Conservation (phyloP, 1,284 basidiomycete species). For the Naganishia sp. region DNA sequence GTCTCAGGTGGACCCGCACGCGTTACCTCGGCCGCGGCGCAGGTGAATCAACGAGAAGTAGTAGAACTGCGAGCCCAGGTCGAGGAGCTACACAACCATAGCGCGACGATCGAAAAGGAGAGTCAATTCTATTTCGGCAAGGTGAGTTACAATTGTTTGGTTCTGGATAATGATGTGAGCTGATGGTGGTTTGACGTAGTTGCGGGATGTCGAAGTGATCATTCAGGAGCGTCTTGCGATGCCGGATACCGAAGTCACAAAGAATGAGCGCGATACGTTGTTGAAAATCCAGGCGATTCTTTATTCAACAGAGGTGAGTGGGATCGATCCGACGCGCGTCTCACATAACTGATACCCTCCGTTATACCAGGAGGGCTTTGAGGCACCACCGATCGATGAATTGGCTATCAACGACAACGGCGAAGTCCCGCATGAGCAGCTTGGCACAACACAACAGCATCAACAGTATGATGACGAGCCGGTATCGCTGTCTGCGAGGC, state of each 20-base stretch:
- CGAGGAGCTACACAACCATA: conserved; percentile 75
- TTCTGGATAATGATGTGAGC: background rate
- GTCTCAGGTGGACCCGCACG: conserved; percentile 34
- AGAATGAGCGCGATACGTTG: conserved; percentile 69
- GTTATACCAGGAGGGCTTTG: conserved; percentile 63
- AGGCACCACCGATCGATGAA: conserved; percentile 61
- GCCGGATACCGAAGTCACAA: conserved; percentile 58
- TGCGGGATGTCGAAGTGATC: conserved; percentile 93
- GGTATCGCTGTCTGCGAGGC: conserved; percentile 40
- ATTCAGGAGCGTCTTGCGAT: conserved; percentile 72
- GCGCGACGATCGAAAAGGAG: conserved; percentile 91
- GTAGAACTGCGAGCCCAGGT: conserved; percentile 73
- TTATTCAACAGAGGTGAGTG: conserved; percentile 85
- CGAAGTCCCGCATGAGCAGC: conserved; percentile 13
- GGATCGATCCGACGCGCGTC: background rate
- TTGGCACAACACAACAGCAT: conserved; percentile 15
- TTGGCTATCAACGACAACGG: conserved; percentile 37
- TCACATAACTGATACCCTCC: background rate
- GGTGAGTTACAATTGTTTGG: conserved; percentile 55
- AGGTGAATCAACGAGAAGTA: conserved; percentile 51
- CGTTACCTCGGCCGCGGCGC: conserved; percentile 33
- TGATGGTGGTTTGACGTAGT: conserved; percentile 55
- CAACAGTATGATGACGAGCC: conserved; percentile 36
- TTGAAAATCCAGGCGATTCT: conserved; percentile 88
- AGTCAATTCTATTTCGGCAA: conserved; percentile 98